phyloP scores from a whole-genome alignment of 106 monocot species.

The Dendrobium officinale region DNA sequence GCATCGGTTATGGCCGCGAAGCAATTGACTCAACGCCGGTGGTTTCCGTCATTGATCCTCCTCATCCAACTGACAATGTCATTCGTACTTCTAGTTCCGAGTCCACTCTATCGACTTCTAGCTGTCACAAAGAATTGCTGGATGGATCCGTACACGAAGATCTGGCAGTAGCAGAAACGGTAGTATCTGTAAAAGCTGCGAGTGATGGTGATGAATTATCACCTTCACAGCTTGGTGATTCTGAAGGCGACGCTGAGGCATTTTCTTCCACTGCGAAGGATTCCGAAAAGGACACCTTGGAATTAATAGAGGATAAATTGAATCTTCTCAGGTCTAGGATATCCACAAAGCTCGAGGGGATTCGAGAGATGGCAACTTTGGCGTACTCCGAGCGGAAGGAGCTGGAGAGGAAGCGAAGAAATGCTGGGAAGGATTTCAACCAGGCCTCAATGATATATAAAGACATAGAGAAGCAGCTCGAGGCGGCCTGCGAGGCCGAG shows the following conservation, averaged over 20 bases:
- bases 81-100: neutral
- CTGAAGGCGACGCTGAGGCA: neutral
- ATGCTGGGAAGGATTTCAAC: slow-evolving; percentile 35
- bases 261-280: neutral
- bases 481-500: slow-evolving; percentile 81
- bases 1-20: slow-evolving; percentile 81
- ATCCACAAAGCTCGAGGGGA: slow-evolving; percentile 27
- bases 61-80: neutral
- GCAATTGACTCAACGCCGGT: neutral
- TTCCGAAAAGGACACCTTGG: slow-evolving; percentile 11
- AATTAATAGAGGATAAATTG: slow-evolving; percentile 36
- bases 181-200: neutral
- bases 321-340: slow-evolving; percentile 45
- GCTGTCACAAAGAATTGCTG: neutral
- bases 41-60: neutral
- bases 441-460: slow-evolving; percentile 25
- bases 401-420: slow-evolving; percentile 43
- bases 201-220: neutral
- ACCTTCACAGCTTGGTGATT: neutral
- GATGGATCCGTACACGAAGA: slow-evolving; percentile 2
- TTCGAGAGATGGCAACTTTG: slow-evolving; percentile 28
- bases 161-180: slow-evolving; percentile 7
- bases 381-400: slow-evolving; percentile 55
- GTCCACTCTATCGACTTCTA: neutral
- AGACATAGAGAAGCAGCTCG: slow-evolving; percentile 73